Evolutionary conservation across 108 stramenopile genomes (phyloP), one percentile per base, ranked within the genome.

Genomic region (Aurantiochytrium sp.): DNA sequence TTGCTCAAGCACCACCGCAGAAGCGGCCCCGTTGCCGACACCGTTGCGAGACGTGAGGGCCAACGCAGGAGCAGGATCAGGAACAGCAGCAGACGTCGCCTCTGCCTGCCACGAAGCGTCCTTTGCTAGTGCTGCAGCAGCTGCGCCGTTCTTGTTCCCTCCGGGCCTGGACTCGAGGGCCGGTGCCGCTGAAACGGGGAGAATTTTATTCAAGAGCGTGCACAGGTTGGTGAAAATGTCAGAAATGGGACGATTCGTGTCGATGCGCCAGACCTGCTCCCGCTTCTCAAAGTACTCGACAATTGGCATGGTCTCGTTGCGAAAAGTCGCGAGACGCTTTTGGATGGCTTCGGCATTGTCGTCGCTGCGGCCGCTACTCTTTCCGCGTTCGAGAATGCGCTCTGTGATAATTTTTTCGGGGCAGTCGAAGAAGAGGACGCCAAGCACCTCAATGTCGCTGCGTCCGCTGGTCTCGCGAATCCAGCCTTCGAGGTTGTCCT

Each of bases 271-370:
- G 58, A 93, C 91, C 87, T 59, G 43, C 44, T 72, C 87, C 71
- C 57, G 49, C 59, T 53, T 45, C 49, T 87, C n/a, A 57, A 88
- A 92, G 44, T 89, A 57, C 51, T 88, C 69, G 87, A 92, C 53
- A 87, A 91, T 64, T 23, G 97, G 97, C 88, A 94, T 92, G 10
- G 88, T 91, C n/a, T 58, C 44, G 5, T 89, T 18, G 14, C 90
- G 89, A 58, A 72, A 92, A 42, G 90, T 90, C 16, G 8, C 16
- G 59, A 91, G 44, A 6, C 92, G 88, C 91, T 94, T 93, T 51
- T 89, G 23, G 58, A 94, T 92, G 44, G 90, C 88, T 60, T 92
- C 94, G 18, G 53, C 71, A 89, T 94, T 94, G 87, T 93, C 93
- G 87, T 94, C 93, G 60, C 49, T 89, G 28, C 94, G 91, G 44